Evolutionary conservation across 2,329 filamentous ascomycete genomes (phyloP).

Genomic region (Ciborinia camelliae): DNA sequence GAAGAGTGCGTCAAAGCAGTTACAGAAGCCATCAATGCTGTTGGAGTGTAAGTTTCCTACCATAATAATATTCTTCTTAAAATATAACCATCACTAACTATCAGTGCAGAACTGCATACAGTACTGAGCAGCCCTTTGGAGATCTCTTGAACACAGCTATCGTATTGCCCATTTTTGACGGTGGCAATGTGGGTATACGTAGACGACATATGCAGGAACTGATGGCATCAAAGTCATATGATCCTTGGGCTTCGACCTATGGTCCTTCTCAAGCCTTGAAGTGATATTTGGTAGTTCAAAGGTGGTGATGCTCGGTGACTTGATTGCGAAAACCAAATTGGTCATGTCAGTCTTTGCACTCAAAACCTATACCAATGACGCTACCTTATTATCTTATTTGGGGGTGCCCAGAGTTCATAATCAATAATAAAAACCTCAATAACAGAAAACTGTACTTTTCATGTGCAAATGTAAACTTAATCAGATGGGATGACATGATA

Average conservation of each 20-base stretch:
- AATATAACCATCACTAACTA: conserved; percentile 15
- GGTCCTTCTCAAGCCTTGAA: conserved; percentile 11
- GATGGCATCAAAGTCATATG: conserved; percentile 44
- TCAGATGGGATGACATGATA: too few relatives aligned
- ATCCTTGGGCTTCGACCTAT: conserved; percentile 45
- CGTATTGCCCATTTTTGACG: conserved; percentile 50
- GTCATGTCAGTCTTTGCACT: not conserved
- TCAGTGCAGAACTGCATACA: conserved; percentile 15
- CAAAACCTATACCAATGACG: not conserved
- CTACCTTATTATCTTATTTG: not conserved
- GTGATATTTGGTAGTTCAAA: not conserved
- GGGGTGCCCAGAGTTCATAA: not conserved
- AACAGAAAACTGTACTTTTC: not conserved
- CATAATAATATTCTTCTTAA: not conserved
- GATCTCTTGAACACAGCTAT: conserved; percentile 46
- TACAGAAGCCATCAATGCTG: conserved; percentile 49
- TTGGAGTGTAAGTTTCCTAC: conserved; percentile 45
- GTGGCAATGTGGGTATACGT: conserved; percentile 52
- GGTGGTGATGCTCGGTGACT: not conserved
- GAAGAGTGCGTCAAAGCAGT: conserved; percentile 49
- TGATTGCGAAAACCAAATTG: not conserved
- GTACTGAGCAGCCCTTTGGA: conserved; percentile 39
- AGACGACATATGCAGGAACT: conserved; percentile 47
- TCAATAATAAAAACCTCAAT: not conserved
- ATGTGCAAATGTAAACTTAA: not conserved